A percentile compares a stretch with the other conserved stretches of the same genome.
phyloP scores from a whole-genome alignment of 2,329 filamentous ascomycete species.

The Claviceps sp. region DNA sequence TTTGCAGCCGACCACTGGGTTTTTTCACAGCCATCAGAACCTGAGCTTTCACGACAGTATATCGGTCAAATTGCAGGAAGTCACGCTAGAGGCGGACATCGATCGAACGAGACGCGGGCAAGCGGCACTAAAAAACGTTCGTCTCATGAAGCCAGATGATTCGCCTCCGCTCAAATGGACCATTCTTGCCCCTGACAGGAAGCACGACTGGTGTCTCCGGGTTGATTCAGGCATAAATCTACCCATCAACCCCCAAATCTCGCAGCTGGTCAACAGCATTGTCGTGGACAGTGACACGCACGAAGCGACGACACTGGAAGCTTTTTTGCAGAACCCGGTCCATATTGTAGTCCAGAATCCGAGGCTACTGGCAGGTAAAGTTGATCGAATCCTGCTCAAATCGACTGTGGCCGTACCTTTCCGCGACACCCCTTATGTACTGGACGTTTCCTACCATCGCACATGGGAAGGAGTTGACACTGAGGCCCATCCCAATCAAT shows the following conservation, averaged over 20 bases:
- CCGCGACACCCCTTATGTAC: constrained; percentile 17
- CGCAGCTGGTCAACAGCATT: constrained; percentile 11
- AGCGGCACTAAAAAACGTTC: constrained; percentile 12
- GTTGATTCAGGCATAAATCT: constrained; percentile 14
- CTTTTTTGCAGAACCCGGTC: neutral
- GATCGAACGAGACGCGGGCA: constrained; percentile 2
- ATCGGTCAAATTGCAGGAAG: constrained; percentile 3
- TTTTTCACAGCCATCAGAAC: constrained; percentile 8
- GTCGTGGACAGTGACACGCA: constrained; percentile 4
- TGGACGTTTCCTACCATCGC: constrained; percentile 20
- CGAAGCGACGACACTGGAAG: neutral
- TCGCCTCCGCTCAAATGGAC: constrained; percentile 19
- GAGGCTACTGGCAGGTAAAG: neutral
- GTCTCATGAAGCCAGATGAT: constrained; percentile 10
- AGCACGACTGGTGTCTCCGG: constrained; percentile 22
- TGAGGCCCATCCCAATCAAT: constrained; percentile 10
- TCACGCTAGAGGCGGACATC: constrained; percentile 12
- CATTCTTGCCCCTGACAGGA: constrained; percentile 21
- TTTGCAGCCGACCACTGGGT: neutral
- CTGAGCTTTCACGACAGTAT: constrained; percentile 11
- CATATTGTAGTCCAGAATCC: neutral
- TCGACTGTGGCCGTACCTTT: constrained; percentile 17
- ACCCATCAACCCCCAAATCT: constrained; percentile 10
- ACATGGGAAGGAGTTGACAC: constrained; percentile 13
- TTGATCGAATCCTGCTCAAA: constrained; percentile 13